Evolutionary conservation across 2,329 filamentous ascomycete species (phyloP), one percentile per base, ranked within the genome.

Genomic region (Penicillium expansum): DNA sequence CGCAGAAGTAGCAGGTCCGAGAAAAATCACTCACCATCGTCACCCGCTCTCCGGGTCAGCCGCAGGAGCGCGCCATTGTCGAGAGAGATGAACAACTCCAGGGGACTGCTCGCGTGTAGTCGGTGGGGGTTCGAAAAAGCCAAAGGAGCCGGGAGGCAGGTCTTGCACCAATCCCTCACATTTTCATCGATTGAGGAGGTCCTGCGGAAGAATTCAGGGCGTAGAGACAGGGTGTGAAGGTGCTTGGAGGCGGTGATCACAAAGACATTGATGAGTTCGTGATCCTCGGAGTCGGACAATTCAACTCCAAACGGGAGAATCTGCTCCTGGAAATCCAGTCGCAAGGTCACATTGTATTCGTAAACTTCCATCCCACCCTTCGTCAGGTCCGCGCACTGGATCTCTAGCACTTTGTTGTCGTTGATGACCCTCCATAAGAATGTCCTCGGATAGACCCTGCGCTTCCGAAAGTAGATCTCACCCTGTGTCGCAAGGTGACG

Each of bases 351-450:
- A 62, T 87, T 85, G 53, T 89, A 85, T 74, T 95, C 91, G 49
- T 76, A 71, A 42, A 80, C 75, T 22, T 86, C 83, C 64, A 80
- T 82, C 59, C 81, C 82, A 63, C 81, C 84, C 77, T 83, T 92
- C 71, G 86, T 88, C 63, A 97, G 77, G 75, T 99, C 94, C 58
- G 90, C 86, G 39, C 86, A 87, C 69, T 91, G 89, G 49, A 99
- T 82, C 76, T 94, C 93, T 65, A 99, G 81, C 60, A 91, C 80
- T 64, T 84, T 89, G 68, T 86, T 86, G 67, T 91, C 86, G 69
- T 96, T 89, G 59, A 97, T 77, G 38, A 97, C 83, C 65, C 93
- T 86, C 94, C 94, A 99, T 47, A 96, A 82, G 71, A 97, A 95
- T 74, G 86, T 91, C 70, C 90, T 87, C 38, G 94, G 94, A 62